Percentiles rank a stretch among this genome's conserved stretches.
Evolutionary conservation across 495 filamentous ascomycete species (phyloP).

Genomic region (Xylaria palmicola): DNA sequence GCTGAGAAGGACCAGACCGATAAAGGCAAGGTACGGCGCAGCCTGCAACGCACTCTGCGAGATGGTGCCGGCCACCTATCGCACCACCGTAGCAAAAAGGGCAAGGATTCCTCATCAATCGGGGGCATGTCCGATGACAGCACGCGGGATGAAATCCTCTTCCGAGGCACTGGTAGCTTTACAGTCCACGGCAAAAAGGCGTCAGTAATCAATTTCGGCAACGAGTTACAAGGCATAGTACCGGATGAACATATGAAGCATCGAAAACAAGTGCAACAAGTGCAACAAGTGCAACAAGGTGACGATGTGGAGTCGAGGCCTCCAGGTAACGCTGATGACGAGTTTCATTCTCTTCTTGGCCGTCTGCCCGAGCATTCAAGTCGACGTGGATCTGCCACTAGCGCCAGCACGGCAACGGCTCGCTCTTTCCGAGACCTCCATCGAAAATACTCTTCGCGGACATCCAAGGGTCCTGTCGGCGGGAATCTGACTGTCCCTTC

Average conservation of each 20-base stretch:
- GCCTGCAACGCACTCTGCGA: conserved; percentile 90
- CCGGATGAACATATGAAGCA: conserved; percentile 70
- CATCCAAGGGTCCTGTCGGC: conserved; percentile 23
- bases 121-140: conserved; percentile 62
- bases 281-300: conserved; percentile 31
- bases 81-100: conserved; percentile 71
- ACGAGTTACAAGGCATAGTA: conserved; percentile 78
- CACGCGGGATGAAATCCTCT: conserved; percentile 61
- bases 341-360: conserved; percentile 37
- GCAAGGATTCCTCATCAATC: conserved; percentile 69
- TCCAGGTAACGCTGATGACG: conserved; percentile 29
- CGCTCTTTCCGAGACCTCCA: conserved; percentile 55
- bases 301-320: conserved; percentile 32
- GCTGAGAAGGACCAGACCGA: conserved; percentile 43
- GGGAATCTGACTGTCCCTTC: conserved; percentile 42
- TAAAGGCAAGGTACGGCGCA: conserved; percentile 70
- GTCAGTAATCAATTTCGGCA: conserved; percentile 89
- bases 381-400: conserved; percentile 53
- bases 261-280: conserved; percentile 34
- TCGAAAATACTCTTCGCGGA: conserved; percentile 49
- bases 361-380: conserved; percentile 33
- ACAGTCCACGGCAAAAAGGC: conserved; percentile 98
- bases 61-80: conserved; percentile 66
- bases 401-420: conserved; percentile 56
- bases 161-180: conserved; percentile 80